phyloP scores from a whole-genome alignment of 805 yeast species.

The Lachancea fermentati region DNA sequence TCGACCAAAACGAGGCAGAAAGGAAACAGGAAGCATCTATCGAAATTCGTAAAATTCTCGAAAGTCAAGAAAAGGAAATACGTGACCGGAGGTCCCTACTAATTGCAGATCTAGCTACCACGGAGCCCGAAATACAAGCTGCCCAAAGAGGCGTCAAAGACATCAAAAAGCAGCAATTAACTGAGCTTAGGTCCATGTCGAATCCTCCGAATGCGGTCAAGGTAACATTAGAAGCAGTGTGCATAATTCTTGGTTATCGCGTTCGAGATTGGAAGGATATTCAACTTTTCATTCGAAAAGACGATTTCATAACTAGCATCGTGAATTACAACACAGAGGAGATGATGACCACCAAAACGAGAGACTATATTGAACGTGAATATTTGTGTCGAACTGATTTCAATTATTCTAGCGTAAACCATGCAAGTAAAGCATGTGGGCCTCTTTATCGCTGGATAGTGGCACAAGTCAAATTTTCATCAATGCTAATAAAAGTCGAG shows the following conservation, averaged over 20 bases:
- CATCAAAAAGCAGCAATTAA: slow-evolving; percentile 85
- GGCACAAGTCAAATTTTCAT: slow-evolving; percentile 79
- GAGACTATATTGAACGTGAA: slow-evolving; percentile 49
- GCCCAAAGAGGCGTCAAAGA: slow-evolving; percentile 89
- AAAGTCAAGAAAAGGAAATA: slow-evolving; percentile 59
- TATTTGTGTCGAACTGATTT: slow-evolving; percentile 62
- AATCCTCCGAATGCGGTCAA: slow-evolving; percentile 90
- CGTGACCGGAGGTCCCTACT: slow-evolving; percentile 49
- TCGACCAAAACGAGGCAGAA: slow-evolving; percentile 89
- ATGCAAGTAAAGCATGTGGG: slow-evolving; percentile 95
- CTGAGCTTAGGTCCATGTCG: slow-evolving; percentile 82
- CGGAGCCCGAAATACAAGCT: slow-evolving; percentile 78
- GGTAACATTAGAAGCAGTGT: slow-evolving; percentile 80
- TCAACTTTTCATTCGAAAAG: slow-evolving; percentile 70
- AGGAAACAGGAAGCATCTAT: slow-evolving; percentile 81
- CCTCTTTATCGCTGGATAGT: slow-evolving; percentile 84
- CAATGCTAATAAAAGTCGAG: slow-evolving; percentile 61
- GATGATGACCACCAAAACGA: slow-evolving; percentile 49
- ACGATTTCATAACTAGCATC: slow-evolving; percentile 80
- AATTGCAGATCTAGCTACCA: slow-evolving; percentile 57
- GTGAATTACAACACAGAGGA: slow-evolving; percentile 63
- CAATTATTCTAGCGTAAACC: slow-evolving; percentile 64
- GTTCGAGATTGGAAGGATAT: slow-evolving; percentile 76
- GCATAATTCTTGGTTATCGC: slow-evolving; percentile 69
- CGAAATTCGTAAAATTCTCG: slow-evolving; percentile 64